phyloP scores from a whole-genome alignment of 352 stramenopile genomes.

The Pythium guiyangense region DNA sequence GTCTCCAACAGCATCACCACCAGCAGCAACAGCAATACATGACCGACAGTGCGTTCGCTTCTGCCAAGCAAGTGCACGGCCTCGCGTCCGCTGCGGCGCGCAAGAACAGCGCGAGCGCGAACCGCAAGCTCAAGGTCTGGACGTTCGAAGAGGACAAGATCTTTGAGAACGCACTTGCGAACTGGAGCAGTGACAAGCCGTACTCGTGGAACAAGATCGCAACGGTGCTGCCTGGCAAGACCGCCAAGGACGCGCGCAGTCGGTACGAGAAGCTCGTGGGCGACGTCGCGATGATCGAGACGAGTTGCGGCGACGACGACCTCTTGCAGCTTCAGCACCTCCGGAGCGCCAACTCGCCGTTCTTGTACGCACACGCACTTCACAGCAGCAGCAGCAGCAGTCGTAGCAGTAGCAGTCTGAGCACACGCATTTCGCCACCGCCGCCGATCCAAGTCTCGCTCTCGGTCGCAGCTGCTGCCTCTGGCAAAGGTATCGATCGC shows the following conservation, averaged over 20 bases:
- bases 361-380: no score
- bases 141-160: constrained; percentile 81
- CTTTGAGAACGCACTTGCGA: constrained; percentile 67
- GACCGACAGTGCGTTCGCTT: neutral
- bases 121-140: constrained; percentile 51
- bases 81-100: neutral
- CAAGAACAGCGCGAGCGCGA: neutral
- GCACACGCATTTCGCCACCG: constrained; percentile 48
- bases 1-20: no score
- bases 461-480: constrained; percentile 1
- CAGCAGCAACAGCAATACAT: neutral
- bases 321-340: neutral
- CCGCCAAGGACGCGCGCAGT: constrained; percentile 58
- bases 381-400: neutral
- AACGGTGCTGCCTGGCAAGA: constrained; percentile 58
- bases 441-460: constrained; percentile 61
- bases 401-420: constrained; percentile 16
- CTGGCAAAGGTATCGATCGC: constrained; percentile 11
- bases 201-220: constrained; percentile 83
- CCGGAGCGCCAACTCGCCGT: neutral
- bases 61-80: neutral
- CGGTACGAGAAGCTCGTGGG: constrained; percentile 77
- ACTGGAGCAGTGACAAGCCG: constrained; percentile 51
- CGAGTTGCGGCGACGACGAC: constrained; percentile 3
- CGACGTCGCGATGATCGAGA: constrained; percentile 70